Percentiles rank a stretch among this genome's conserved stretches.
These are phyloP conservation scores for Lasiodiplodia hormozganensis DNA, from an alignment of 2,329 filamentous ascomycete genomes.

Conservation along the genomic window DNA sequence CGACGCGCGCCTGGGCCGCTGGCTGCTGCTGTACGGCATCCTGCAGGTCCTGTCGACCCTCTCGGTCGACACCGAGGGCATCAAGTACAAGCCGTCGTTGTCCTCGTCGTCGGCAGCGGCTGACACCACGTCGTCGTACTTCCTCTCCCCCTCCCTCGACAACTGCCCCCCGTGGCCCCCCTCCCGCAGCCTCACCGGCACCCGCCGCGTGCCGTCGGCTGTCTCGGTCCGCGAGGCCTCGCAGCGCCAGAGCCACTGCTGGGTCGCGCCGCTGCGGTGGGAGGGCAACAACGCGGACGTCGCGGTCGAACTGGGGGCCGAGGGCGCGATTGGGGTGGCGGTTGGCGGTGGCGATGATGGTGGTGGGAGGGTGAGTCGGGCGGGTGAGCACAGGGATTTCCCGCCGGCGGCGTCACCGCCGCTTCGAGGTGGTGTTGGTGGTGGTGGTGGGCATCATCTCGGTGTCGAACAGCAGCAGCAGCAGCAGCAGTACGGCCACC, in stretches of 20 bases:
- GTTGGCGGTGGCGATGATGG: background rate
- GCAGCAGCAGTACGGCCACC: background rate
- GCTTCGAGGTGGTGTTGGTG: background rate
- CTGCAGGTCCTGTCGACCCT: constrained; percentile 51
- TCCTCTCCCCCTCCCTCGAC: constrained; percentile 48
- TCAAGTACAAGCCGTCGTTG: constrained; percentile 37
- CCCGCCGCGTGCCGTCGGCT: constrained; percentile 32
- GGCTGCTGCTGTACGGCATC: constrained; percentile 52
- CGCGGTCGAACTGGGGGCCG: constrained; percentile 1
- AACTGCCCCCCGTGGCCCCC: constrained; percentile 48
- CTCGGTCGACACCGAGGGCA: constrained; percentile 49
- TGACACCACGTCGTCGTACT: constrained; percentile 38
- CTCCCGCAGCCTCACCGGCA: background rate
- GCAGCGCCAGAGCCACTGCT: constrained; percentile 45
- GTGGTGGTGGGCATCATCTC: too few relatives aligned
- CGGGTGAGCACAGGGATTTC: background rate
- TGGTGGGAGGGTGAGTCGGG: background rate
- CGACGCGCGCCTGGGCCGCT: constrained; percentile 52
- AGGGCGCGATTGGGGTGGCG: background rate
- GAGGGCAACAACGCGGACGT: background rate
- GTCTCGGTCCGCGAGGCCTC: constrained; percentile 37
- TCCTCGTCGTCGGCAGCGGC: too few relatives aligned
- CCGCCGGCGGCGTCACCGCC: too few relatives aligned
- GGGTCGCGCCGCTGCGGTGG: constrained; percentile 42
- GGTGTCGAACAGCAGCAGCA: too few relatives aligned